Conservation (phyloP, 352 stramenopile genomes). For the Globisporangium takayamanum region DNA sequence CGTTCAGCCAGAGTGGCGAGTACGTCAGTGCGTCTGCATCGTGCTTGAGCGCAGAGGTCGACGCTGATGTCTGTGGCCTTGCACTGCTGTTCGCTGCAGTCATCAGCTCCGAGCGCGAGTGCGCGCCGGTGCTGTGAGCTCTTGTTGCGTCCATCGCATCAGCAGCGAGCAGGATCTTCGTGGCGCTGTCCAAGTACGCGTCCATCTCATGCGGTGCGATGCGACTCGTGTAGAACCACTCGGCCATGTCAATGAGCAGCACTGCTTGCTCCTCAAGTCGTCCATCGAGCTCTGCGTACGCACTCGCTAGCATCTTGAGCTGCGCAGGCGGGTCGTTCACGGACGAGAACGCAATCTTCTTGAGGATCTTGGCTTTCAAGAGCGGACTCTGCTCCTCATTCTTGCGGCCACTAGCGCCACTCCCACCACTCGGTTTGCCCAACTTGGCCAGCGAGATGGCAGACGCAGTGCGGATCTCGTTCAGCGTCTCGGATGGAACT, state of each 20-base stretch:
- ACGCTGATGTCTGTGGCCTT: not conserved
- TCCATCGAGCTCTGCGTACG: constrained; percentile 52
- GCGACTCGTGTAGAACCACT: constrained; percentile 79
- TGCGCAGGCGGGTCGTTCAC: constrained; percentile 49
- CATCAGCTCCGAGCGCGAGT: not conserved
- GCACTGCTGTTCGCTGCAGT: not conserved
- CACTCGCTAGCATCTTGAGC: constrained; percentile 45
- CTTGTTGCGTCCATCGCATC: constrained; percentile 17
- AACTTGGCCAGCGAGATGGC: constrained; percentile 58
- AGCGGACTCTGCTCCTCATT: constrained; percentile 34
- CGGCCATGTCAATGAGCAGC: constrained; percentile 72
- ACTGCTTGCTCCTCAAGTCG: constrained; percentile 55
- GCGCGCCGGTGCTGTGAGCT: not conserved
- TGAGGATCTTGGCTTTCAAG: constrained; percentile 54
- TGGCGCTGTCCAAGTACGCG: constrained; percentile 47
- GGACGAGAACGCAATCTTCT: constrained; percentile 60
- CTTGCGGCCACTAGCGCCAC: constrained; percentile 21
- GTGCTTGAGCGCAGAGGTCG: constrained; percentile 6
- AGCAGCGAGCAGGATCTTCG: constrained; percentile 32
- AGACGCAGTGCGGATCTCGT: constrained; percentile 44
- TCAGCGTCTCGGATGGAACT: constrained; percentile 22
- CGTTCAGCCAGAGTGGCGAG: constrained; percentile 41
- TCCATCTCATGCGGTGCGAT: constrained; percentile 49
- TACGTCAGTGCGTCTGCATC: constrained; percentile 10
- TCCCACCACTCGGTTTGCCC: constrained; percentile 10